Evolutionary conservation across 1,284 basidiomycete species (phyloP), one percentile per base, ranked within the genome.

Genomic region (Sanghuangporus sanghuang): DNA sequence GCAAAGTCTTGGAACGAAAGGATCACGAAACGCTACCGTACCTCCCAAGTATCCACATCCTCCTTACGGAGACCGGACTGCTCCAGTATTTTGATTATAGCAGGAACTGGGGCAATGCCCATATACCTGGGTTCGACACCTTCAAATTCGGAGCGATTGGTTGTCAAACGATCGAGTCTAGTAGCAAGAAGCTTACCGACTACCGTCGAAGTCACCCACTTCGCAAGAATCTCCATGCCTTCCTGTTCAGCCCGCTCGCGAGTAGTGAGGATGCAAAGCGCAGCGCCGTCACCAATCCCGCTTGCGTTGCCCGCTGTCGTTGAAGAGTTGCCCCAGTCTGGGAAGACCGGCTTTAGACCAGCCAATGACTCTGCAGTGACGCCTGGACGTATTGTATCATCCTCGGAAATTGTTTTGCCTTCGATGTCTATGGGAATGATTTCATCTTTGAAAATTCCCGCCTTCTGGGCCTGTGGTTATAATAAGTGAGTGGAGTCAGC

Each of bases 251-350:
- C 96, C 54, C 86, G 84, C 64, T 84, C 86, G 61, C 96, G 85
- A 49, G 93, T 90, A 7, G 93, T 94, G 67, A 99, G 79, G 57
- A 99, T 83, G 65, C 93, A 92, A 18, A 96, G 78, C 7, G 94
- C 96, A 38, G 95, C 96, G 61, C 96, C 96, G 74, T 99, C 96
- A 9, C 95, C 95, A 38, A 98, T 85, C 63, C 96, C 95, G 67
- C 93, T 96, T 0, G 96, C 93, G 74, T 98, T 98, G 21, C 62
- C 62, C n/a, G 64, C 86, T 70, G 94, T 96, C 0, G 92, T 93
- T 3, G 85, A 81, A 5, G 80, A 76, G 39, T 84, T 78, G 14
- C 89, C 90, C 89, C 92, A 95, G 61, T 92, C 79, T 7, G 89
- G 86, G 71, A 93, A 93, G 3, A 82, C 90, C 5, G 92, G 81